phyloP scores from a whole-genome alignment of 2,329 filamentous ascomycete species.

The Cryphonectria japonica region DNA sequence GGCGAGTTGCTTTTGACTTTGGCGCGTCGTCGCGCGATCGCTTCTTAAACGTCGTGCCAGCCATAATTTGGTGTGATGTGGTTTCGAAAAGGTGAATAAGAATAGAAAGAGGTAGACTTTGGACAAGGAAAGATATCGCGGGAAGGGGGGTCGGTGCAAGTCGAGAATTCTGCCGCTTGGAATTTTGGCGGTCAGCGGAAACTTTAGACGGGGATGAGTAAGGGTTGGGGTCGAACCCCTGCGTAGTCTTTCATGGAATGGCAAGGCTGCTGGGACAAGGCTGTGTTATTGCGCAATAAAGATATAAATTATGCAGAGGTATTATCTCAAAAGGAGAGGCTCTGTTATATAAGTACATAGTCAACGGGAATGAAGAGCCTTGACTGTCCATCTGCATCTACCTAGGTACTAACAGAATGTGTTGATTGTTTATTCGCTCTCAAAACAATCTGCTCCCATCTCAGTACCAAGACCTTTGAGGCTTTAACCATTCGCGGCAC shows the following conservation, averaged over 20 bases:
- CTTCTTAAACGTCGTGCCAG: conserved; percentile 39
- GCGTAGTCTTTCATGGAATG: neutral
- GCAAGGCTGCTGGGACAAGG: conserved; percentile 8
- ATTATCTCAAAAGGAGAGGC: too few species aligned
- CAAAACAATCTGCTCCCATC: neutral
- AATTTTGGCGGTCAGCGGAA: conserved; percentile 10
- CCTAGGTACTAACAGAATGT: too few species aligned
- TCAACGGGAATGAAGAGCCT: neutral
- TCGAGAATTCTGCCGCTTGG: conserved; percentile 16
- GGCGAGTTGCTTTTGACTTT: conserved; percentile 43
- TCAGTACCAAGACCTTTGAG: neutral
- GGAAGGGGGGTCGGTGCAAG: neutral
- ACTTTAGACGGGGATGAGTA: neutral
- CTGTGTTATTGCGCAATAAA: neutral
- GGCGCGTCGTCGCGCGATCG: conserved; percentile 38
- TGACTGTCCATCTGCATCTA: neutral
- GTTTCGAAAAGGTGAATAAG: neutral
- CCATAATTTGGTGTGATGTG: conserved; percentile 32
- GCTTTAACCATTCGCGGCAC: neutral
- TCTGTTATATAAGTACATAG: too few species aligned
- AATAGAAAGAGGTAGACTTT: neutral
- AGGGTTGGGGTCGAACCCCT: conserved; percentile 6
- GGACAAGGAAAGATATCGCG: neutral
- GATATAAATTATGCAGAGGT: neutral
- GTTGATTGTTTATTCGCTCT: neutral